These are phyloP conservation scores for Sclerotinia nivalis DNA, from an alignment of 2,329 filamentous ascomycete species.

Conservation along the genomic window DNA sequence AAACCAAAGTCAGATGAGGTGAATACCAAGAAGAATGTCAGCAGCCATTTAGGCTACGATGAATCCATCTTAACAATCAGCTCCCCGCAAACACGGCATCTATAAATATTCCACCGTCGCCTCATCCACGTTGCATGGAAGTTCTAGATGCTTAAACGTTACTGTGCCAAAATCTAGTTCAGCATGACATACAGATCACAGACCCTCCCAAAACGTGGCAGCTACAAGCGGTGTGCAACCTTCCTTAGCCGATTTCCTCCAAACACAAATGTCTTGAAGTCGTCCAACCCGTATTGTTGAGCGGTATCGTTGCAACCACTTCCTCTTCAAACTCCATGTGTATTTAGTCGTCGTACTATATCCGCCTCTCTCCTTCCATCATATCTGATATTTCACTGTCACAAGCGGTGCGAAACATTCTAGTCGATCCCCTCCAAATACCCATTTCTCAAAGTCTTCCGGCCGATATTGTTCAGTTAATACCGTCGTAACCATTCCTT, in stretches of 20 bases:
- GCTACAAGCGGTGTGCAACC: not conserved
- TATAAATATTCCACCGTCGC: constrained; percentile 5
- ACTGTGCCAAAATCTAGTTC: too few relatives aligned
- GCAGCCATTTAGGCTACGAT: constrained; percentile 17
- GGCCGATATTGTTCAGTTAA: not conserved
- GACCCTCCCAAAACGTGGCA: not conserved
- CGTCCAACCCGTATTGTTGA: not conserved
- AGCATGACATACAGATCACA: not conserved
- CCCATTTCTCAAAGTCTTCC: not conserved
- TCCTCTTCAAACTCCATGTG: not conserved
- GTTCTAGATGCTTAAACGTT: not conserved
- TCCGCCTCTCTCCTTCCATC: too few relatives aligned
- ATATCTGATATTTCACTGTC: too few relatives aligned
- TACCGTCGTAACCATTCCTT: not conserved
- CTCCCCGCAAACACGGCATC: constrained; percentile 6
- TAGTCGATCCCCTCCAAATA: not conserved
- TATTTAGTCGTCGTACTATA: not conserved
- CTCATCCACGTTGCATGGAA: not conserved
- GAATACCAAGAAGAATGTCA: not conserved
- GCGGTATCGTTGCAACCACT: not conserved
- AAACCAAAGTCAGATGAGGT: not conserved
- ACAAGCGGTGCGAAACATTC: not conserved
- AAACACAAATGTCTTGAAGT: not conserved
- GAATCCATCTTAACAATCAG: not conserved
- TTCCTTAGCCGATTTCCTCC: not conserved